Evolutionary conservation across 1,284 basidiomycete species (phyloP), one percentile per base, ranked within the genome.

Genomic region (Moniliophthora roreri): DNA sequence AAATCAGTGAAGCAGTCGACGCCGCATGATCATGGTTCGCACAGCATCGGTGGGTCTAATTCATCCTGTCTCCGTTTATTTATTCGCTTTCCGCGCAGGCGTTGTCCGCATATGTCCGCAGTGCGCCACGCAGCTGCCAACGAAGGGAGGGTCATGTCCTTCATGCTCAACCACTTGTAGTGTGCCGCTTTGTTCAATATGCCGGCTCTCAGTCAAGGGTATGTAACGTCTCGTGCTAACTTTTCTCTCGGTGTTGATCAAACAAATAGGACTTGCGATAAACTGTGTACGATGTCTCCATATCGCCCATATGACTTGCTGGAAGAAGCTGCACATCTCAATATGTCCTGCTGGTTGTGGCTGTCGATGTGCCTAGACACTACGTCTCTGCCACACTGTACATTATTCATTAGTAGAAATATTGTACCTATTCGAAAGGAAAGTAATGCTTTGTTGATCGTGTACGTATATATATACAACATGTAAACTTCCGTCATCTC

Each of bases 161-260:
- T 63, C 69, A 11, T 91, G 89, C 58, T 69, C 68, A 21, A 66
- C 66, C 7, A 67, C 72, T 28, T 72, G 74, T 48, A 68, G 66
- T 10, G 72, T 74, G 61, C 76, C 85, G 0, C 67, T 70, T 1
- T 93, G 91, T 63, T 80, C 86, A 0, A 78, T 91, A 32, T 93
- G 91, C 66, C 79, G 90, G 38, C 74, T 92, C 16, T 87, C 90
- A 3, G 83, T 91, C 54, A 89, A 84, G 79, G 90, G 91, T 85
- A 59, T 41, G 78, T 68, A n/a, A n/a, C n/a, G n/a, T n/a, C n/a
- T n/a, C n/a, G n/a, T n/a, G n/a, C n/a, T n/a, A n/a, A n/a, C n/a
- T n/a, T n/a, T n/a, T n/a, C n/a, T n/a, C n/a, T 6, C 8, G 13
- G 13, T 20, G 11, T 44, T 28, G 34, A 38, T 40, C 32, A 26